These are phyloP conservation scores for Neurospora cerealis DNA, from an alignment of 495 filamentous ascomycete genomes.

Conservation along the genomic window DNA sequence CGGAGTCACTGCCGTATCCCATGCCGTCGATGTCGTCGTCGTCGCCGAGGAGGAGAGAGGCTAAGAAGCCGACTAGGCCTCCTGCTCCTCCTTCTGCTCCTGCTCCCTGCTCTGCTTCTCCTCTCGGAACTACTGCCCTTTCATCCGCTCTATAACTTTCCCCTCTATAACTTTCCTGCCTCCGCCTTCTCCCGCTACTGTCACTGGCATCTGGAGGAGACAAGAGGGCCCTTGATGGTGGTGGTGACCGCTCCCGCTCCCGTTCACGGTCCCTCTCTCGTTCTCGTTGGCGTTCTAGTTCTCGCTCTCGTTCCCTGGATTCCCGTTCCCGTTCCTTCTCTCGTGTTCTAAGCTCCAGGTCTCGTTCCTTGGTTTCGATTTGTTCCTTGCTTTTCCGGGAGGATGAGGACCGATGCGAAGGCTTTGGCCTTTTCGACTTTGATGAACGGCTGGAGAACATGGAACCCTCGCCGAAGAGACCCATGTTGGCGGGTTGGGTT, in stretches of 20 bases:
- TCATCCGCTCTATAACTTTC: not conserved
- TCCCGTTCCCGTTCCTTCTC: not conserved
- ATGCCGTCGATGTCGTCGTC: not conserved
- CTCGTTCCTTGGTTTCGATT: not conserved
- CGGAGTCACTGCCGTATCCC: not conserved
- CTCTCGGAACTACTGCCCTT: not conserved
- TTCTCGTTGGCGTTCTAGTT: not conserved
- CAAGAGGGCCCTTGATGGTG: not conserved
- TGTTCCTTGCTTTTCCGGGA: not conserved
- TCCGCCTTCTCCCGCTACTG: not conserved
- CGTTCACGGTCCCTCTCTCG: not conserved
- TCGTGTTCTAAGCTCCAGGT: not conserved
- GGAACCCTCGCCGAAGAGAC: not conserved
- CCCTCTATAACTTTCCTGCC: not conserved
- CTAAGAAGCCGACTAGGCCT: not conserved
- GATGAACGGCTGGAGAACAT: not conserved
- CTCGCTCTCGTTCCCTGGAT: not conserved
- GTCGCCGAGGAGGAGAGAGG: not conserved
- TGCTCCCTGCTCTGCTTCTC: not conserved
- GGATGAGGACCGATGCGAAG: not conserved
- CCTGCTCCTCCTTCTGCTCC: not conserved
- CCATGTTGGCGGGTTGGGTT: not conserved
- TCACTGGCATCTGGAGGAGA: not conserved
- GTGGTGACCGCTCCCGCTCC: not conserved
- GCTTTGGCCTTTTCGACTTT: not conserved